Percentiles rank a stretch among this genome's conserved stretches.
Conservation (phyloP, 2,329 filamentous ascomycete species). For the Cladosporium sp. region DNA sequence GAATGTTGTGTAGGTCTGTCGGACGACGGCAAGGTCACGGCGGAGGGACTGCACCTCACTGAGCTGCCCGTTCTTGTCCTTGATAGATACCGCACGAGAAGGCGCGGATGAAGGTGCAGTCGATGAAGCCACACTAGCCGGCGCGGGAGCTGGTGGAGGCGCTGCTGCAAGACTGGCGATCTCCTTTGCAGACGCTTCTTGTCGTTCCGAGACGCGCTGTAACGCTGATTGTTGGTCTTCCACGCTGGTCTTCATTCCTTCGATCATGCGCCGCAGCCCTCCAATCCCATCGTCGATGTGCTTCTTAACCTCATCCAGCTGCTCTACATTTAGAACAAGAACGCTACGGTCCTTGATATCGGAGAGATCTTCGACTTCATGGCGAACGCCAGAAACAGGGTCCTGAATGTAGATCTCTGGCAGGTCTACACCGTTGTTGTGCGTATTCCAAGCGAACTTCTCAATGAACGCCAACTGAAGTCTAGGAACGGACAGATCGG, state of each 20-base stretch:
- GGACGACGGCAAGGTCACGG: constrained; percentile 83
- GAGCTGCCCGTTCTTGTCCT: constrained; percentile 57
- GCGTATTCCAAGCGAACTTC: constrained; percentile 98
- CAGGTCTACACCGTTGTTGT: constrained; percentile 85
- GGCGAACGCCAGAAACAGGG: constrained; percentile 88
- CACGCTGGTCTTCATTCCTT: constrained; percentile 77
- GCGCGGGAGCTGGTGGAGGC: constrained; percentile 31
- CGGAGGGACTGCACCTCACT: constrained; percentile 77
- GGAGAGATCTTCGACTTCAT: constrained; percentile 87
- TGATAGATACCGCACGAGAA: constrained; percentile 17
- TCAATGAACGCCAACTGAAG: constrained; percentile 96
- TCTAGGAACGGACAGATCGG: constrained; percentile 79
- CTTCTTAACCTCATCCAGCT: constrained; percentile 90
- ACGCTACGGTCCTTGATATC: constrained; percentile 96
- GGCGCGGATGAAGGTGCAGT: constrained; percentile 18
- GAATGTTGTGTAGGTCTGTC: constrained; percentile 91
- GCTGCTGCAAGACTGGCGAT: constrained; percentile 60
- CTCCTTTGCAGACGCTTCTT: constrained; percentile 85
- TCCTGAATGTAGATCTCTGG: constrained; percentile 99
- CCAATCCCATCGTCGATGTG: constrained; percentile 92
- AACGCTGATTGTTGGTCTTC: constrained; percentile 79
- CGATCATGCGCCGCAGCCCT: constrained; percentile 74
- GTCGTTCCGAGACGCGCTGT: constrained; percentile 82
- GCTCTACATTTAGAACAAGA: constrained; percentile 89
- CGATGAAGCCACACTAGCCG: constrained; percentile 28